Conservation (phyloP, 225 moss, liverwort and hornwort species). For the Pseudoscleropodium purum region DNA sequence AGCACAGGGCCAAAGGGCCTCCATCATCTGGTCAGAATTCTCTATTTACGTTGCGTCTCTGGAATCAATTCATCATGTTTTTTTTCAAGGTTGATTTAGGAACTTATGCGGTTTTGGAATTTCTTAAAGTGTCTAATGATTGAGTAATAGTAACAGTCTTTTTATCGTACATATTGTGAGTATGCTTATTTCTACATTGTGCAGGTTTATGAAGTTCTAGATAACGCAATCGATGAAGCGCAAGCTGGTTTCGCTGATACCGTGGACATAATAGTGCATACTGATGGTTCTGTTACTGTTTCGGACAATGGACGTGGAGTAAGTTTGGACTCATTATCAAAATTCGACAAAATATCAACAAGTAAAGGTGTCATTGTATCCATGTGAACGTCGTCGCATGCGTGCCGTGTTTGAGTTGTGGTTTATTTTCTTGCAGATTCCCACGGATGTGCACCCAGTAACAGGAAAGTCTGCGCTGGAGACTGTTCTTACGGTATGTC, state of each 20-base stretch:
- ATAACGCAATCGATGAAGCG: conserved; percentile 96
- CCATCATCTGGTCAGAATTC: conserved; percentile 69
- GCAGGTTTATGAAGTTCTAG: conserved; percentile 94
- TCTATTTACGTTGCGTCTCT: not conserved
- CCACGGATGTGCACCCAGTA: conserved; percentile 76
- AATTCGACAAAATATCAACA: not conserved
- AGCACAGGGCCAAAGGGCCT: conserved; percentile 88
- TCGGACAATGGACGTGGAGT: conserved; percentile 94
- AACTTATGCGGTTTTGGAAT: not conserved
- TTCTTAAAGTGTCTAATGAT: not conserved
- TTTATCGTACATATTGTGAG: not conserved
- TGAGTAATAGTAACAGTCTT: not conserved
- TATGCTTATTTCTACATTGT: not conserved
- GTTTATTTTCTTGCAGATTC: conserved; percentile 51
- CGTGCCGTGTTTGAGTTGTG: not conserved
- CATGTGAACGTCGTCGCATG: not conserved
- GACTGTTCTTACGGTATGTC: conserved; percentile 83
- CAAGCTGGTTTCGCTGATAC: conserved; percentile 88
- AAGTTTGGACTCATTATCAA: not conserved
- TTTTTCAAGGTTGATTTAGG: not conserved
- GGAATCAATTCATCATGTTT: not conserved
- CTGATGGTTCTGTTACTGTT: conserved; percentile 73
- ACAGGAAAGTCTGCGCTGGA: conserved; percentile 97
- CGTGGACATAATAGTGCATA: conserved; percentile 57
- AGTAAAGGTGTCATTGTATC: not conserved